phyloP scores from a whole-genome alignment of 2,329 filamentous ascomycete species.

The Tricladium varicosporioides region DNA sequence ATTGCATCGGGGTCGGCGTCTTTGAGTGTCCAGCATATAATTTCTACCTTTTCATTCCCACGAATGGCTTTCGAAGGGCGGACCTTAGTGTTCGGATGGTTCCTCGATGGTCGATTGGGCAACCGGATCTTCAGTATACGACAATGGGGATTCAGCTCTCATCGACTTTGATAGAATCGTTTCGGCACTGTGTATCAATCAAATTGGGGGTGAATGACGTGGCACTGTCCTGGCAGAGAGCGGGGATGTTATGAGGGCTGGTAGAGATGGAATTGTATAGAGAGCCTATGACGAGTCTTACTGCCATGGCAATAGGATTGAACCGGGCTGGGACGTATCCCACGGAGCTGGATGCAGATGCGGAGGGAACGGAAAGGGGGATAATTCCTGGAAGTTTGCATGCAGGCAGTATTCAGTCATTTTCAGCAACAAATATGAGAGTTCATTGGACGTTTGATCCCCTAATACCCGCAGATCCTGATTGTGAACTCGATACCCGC shows the following conservation, averaged over 20 bases:
- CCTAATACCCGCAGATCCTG: no score
- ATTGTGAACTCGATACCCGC: no score
- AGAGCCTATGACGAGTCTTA: constrained; percentile 13
- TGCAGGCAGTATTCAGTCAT: constrained; percentile 12
- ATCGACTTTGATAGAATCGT: neutral
- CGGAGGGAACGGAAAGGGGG: neutral
- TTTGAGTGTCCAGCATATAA: constrained; percentile 32
- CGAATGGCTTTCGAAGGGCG: constrained; percentile 12
- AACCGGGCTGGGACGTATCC: neutral
- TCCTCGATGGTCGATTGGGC: neutral
- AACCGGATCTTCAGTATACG: constrained; percentile 20
- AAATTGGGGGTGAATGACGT: constrained; percentile 11
- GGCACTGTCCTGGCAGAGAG: constrained; percentile 1
- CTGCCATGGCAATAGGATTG: constrained; percentile 6
- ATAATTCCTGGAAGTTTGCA: neutral
- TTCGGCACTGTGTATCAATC: constrained; percentile 28
- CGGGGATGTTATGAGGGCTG: constrained; percentile 7
- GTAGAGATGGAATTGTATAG: constrained; percentile 25
- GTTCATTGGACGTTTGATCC: constrained; percentile 18
- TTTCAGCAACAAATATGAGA: constrained; percentile 31
- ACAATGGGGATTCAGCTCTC: constrained; percentile 15
- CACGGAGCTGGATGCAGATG: constrained; percentile 10
- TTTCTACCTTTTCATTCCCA: constrained; percentile 17
- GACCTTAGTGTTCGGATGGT: constrained; percentile 10
- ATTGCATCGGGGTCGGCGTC: constrained; percentile 34